Evolutionary conservation across 2,329 filamentous ascomycete species (phyloP).

Genomic region (Colletotrichum agaves): DNA sequence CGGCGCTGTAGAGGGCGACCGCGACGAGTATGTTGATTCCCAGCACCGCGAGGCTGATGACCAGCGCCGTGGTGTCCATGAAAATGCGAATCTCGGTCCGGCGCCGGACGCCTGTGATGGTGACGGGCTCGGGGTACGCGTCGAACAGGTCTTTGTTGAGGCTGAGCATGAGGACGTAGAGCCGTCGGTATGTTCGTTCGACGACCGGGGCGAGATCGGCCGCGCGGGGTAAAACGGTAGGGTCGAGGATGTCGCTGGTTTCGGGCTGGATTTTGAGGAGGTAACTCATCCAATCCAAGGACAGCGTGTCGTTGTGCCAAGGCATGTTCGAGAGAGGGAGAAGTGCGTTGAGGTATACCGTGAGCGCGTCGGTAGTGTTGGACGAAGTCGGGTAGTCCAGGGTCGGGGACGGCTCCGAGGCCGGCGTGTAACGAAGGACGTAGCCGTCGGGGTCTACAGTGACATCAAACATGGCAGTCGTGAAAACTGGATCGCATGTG

Average conservation of each 20-base stretch:
- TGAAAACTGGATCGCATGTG: conserved; percentile 43
- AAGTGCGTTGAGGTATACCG: conserved; percentile 32
- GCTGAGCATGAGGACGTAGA: conserved; percentile 48
- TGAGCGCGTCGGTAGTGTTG: conserved; percentile 34
- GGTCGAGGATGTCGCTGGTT: conserved; percentile 47
- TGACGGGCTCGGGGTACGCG: accelerated
- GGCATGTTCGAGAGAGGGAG: accelerated
- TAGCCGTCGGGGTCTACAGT: conserved; percentile 43
- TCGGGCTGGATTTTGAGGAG: conserved; percentile 50
- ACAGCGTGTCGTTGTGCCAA: conserved; percentile 61
- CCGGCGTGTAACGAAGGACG: conserved; percentile 41
- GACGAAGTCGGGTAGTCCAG: conserved; percentile 39
- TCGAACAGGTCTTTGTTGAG: conserved; percentile 55
- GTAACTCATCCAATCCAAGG: conserved; percentile 59
- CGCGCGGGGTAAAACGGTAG: too few relatives aligned
- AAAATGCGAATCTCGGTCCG: conserved; percentile 57
- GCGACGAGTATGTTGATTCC: conserved; percentile 55
- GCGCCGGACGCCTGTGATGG: conserved; percentile 36
- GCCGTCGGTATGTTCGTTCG: conserved; percentile 41
- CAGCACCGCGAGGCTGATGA: conserved; percentile 56
- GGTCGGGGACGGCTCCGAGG: conserved; percentile 20
- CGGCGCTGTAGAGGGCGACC: conserved; percentile 52
- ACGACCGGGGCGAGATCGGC: conserved; percentile 36
- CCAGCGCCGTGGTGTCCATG: conserved; percentile 57
- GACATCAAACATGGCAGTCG: conserved; percentile 49